Base-by-base conservation (phyloP, 2,329 filamentous ascomycete species). In the Lasiodiplodia sp. region DNA sequence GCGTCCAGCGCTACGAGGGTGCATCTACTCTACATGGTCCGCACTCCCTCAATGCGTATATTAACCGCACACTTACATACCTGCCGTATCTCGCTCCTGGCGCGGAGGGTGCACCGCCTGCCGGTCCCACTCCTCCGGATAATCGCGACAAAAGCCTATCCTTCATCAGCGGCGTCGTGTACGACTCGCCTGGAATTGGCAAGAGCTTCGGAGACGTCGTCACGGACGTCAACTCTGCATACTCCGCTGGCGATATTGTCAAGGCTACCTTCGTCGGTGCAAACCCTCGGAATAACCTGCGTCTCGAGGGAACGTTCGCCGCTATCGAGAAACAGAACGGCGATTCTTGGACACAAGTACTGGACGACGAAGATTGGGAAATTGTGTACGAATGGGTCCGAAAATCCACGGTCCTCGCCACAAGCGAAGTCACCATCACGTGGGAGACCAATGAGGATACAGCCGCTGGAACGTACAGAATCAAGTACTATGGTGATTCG, bases 1-100 rank as follows among this genome's bases (percentile, higher is more conserved):
- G 83, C 14, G 84, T 96, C 56, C 95, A 97, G 81, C 90, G 95
- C 11, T 97, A 97, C 80, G 95, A 98, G 81, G 95, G 94, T n/a
- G 95, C 93, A 0, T 95, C 92, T 7, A 98, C 95, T 0, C 87
- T 98, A 2, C 96, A 92, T 77, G 95, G 95, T 0, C 91, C 87
- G 2, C 89, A 94, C 78, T 92, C 93, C 0, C 86, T 97, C 12
- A 88, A 91, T 44, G 95, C 94, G 0, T 96, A 96, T 82, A 92
- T 97, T 81, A 94, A 96, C 78, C 84, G 95, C 53, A 94, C 93
- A 0, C 83, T 94, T n/a, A 87, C 85, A 0, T 88, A 91, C 77
- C 87, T 96, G 3, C 86, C 85, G 18, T 91, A 90, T 77, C 87
- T 96, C 3, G 83, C 84, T 12, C 79, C 81, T 1, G 69, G 73